phyloP scores from a whole-genome alignment of 1,139 yeast genomes.

The Lodderomyces jiufengensis region DNA sequence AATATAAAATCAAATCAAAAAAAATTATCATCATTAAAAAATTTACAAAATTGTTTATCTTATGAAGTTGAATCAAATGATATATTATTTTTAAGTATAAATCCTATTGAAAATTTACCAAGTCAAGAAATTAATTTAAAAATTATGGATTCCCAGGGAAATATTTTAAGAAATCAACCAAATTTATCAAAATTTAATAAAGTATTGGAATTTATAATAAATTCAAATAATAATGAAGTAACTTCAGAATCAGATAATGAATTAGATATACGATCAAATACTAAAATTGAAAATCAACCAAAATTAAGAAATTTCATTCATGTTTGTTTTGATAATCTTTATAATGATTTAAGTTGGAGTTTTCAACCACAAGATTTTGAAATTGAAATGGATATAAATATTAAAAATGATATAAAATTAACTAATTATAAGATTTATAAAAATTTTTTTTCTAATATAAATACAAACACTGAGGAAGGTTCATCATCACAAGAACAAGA shows the following conservation, averaged over 20 bases:
- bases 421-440: conserved; percentile 38
- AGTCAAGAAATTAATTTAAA: conserved; percentile 37
- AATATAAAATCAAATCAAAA: conserved; percentile 2
- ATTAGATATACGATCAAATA: no score
- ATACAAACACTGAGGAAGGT: conserved; percentile 7
- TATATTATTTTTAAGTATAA: conserved; percentile 31
- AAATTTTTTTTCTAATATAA: conserved; percentile 23
- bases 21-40: conserved; percentile 20
- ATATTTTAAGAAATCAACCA: conserved; percentile 29
- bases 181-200: conserved; percentile 18
- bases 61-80: conserved; percentile 39
- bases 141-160: conserved; percentile 38
- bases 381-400: conserved; percentile 32
- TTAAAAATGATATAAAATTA: conserved; percentile 28
- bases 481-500: conserved; percentile 10
- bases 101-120: conserved; percentile 27
- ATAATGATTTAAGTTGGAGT: conserved; percentile 43
- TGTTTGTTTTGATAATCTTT: conserved; percentile 44
- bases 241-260: conserved; percentile 18
- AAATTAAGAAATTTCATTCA: conserved; percentile 17
- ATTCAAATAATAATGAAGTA: background rate
- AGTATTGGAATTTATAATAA: conserved; percentile 5
- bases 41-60: conserved; percentile 36
- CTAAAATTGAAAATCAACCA: no score
- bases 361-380: conserved; percentile 33